Base-by-base conservation (phyloP, 2,329 filamentous ascomycete genomes). In the Scedosporium apiospermum region DNA sequence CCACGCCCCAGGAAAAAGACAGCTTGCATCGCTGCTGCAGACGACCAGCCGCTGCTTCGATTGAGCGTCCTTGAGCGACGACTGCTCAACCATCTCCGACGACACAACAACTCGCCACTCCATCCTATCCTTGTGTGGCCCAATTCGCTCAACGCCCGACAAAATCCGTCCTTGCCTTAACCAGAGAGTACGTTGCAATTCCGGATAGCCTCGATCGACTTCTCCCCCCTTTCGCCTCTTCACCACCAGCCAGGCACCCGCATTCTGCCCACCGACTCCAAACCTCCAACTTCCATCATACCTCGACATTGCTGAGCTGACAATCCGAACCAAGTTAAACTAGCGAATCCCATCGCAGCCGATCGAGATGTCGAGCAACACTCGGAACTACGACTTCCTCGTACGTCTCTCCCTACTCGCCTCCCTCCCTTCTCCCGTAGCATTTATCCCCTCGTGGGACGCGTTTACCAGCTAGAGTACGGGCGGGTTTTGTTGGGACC, bases 311-410 rank as follows among this genome's bases (percentile, higher is more conserved):
- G 21, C 60, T 18, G 55, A 46, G 46, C 46, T 57, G 30, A 55
- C 46, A 42, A 51, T 58, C 6, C 27, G 26, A 41, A 38, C 55
- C 55, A 14, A 58, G 27, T 41, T 38, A 18, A n/a, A 42, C 26
- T 26, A 55, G 21, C 51, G 14, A 18, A 23, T 55, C 6, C 7
- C 57, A 18, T 12, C 30, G n/a, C n/a, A 42, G 18, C 38, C 18
- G 51, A 67, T 70, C 76, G 82, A 73, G 70, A 99, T 99, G 95
- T 93, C 95, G 72, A 91, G 38, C 18, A 62, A 90, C 77, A 96
- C 93, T 82, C 88, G 95, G 78, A 99, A 99, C 82, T 99, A 99
- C 80, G 95, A 99, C 78, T 98, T 98, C 78, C 84, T 99, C 79
- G 93, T 98, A 88, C 73, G 88, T 77, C 65, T 58, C 62, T 62